Base-by-base conservation (phyloP, 2,329 filamentous ascomycete genomes). In the Colletotrichum agaves region DNA sequence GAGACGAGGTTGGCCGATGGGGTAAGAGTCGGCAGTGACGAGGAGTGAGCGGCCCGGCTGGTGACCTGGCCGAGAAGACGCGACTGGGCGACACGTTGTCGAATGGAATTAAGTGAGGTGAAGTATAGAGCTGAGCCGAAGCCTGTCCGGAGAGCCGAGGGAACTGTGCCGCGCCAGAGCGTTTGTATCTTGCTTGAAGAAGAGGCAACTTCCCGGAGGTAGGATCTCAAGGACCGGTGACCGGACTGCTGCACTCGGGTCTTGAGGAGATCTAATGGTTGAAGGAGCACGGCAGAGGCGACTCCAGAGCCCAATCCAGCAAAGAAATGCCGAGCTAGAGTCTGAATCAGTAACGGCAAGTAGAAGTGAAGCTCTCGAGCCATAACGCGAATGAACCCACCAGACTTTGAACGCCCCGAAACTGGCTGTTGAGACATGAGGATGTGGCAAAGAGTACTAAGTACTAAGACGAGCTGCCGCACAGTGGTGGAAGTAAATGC, bases 121-220 rank as follows among this genome's bases (percentile, higher is more conserved):
- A 99, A 98, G 82, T 99, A 99, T 58, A 99, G 87, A 8, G 96
- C 96, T 0, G 92, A 95, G 27, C 96, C 96, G 75, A 97, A 90
- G 65, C 96, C 95, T 2, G 96, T 99, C 67, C 96, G 91, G 52
- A 98, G 86, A n/a, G 94, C 93, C 2, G 93, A 97, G 23, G 96
- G 96, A 0, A 96, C 84, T 4, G 96, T 97, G 62, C 96, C 96
- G 70, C 96, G 90, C 95, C 96, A 99, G 76, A 99, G 88, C 47
- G 89, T 87, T 35, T 88, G 86, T 70, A 97, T 82, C 23, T 82
- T 75, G 67, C 82, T 82, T 4, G 91, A 90, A 10, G 88, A 82
- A 72, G 83, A 81, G 70, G 91, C 86, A 75, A 97, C 93, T 37
- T 88, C 83, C 74, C 88, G 88, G 68, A 97, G 82, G 17, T 91